Evolutionary conservation across 176 grass and related monocot species (phyloP), one percentile per base, ranked within the genome.

Genomic region (Raddia distichophylla): DNA sequence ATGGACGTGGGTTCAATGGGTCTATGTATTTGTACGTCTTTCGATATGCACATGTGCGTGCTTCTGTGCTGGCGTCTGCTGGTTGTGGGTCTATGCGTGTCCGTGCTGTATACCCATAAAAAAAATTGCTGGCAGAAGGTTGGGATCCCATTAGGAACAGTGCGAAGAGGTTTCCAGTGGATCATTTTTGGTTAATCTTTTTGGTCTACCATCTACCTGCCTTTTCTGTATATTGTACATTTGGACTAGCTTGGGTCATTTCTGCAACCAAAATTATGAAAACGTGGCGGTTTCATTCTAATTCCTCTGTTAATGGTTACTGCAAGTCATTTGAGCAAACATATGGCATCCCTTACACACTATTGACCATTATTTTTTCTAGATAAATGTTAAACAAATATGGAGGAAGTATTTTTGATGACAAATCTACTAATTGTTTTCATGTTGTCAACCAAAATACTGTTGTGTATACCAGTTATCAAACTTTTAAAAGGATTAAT

Each of bases 361-460:
- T 12, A 45, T 43, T 22, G 58, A 1, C 58, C 50, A 47, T 34
- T 33, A 5, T 5, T 56, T 57, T 46, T 37, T 80, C 17, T 66
- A 74, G 68, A 64, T 58, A 58, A 47, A 20, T 58, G 57, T 37
- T 66, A 66, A 44, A 33, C 32, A 85, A 15, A 8, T 48, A 48
- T 33, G 8, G 61, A 5, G 2, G 7, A 45, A 10, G 13, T 63
- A 34, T 40, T 68, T 67, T 46, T 57, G 11, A 1, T 0, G 1
- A 4, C 37, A 43, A 44, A 58, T 75, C 10, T n/a, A 58, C 34
- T 3, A 74, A 6, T 3, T 10, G 3, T 42, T 22, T 58, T 80
- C 7, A 43, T 68, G 6, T 6, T 20, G 44, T 19, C 34, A 69
- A 13, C 44, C 7, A 20, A 80, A 71, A 5, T 8, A 77, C 4